These are phyloP conservation scores for Elongisporangium prolatum DNA, from an alignment of 352 stramenopile genomes.

Conservation along the genomic window DNA sequence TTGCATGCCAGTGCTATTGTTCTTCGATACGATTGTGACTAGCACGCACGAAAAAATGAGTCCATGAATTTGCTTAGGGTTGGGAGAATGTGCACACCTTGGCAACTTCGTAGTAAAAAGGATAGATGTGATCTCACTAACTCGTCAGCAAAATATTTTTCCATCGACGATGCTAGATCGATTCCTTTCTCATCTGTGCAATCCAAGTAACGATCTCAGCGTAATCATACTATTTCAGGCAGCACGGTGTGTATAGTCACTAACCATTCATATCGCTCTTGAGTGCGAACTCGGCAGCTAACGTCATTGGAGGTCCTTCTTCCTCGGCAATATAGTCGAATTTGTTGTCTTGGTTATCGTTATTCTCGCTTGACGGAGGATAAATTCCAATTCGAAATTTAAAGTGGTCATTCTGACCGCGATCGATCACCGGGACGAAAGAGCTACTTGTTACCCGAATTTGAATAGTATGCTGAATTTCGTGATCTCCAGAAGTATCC, in stretches of 20 bases:
- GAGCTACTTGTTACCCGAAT: slow-evolving; percentile 16
- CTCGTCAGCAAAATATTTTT: slow-evolving; percentile 33
- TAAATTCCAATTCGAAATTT: slow-evolving; percentile 40
- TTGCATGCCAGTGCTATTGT: slow-evolving; percentile 4
- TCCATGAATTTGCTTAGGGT: neutral
- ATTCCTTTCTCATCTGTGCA: slow-evolving; percentile 43
- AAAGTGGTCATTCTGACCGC: neutral
- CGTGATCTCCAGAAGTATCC: slow-evolving; percentile 9
- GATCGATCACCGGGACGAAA: neutral
- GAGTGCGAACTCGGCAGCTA: neutral
- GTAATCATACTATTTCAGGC: slow-evolving; percentile 2
- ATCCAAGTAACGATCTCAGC: neutral
- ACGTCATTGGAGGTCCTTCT: neutral
- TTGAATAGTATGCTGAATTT: slow-evolving; percentile 32
- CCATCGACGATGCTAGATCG: slow-evolving; percentile 38
- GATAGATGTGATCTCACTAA: slow-evolving; percentile 26
- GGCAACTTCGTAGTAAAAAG: slow-evolving; percentile 28
- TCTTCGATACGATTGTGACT: slow-evolving; percentile 18
- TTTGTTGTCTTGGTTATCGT: neutral
- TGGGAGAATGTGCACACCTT: slow-evolving; percentile 19
- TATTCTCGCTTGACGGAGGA: slow-evolving; percentile 6
- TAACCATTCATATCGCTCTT: neutral
- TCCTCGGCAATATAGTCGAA: neutral
- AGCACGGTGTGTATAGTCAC: neutral
- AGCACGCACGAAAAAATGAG: neutral